These are phyloP conservation scores for Termitomyces sp. DNA, from an alignment of 768 basidiomycete genomes.

Conservation along the genomic window DNA sequence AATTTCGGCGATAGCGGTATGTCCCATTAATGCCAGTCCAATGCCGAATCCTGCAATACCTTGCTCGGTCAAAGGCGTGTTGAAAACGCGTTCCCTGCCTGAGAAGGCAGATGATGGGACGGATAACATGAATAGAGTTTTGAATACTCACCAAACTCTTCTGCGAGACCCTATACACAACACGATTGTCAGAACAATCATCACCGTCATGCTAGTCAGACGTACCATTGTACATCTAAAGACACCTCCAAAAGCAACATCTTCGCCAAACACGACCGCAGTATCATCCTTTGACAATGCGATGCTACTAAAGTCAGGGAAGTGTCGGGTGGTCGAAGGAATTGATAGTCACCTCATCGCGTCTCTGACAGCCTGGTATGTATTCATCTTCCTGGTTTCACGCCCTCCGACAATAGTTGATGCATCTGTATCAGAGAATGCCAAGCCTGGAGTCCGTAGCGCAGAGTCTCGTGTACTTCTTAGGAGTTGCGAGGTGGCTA, in stretches of 20 bases:
- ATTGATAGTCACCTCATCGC: constrained; percentile 61
- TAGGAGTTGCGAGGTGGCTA: constrained; percentile 64
- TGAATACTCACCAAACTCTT: constrained; percentile 73
- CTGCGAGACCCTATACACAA: constrained; percentile 66
- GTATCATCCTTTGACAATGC: constrained; percentile 81
- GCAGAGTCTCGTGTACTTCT: constrained; percentile 61
- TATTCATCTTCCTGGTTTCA: constrained; percentile 93
- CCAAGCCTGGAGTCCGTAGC: constrained; percentile 64
- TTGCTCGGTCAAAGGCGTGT: constrained; percentile 89
- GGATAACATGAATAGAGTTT: not conserved
- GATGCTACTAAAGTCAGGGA: constrained; percentile 41
- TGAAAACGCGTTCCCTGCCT: constrained; percentile 92
- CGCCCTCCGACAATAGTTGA: constrained; percentile 59
- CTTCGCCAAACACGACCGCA: constrained; percentile 87
- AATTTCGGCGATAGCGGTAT: constrained; percentile 92
- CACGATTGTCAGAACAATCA: not conserved
- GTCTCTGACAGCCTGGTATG: constrained; percentile 89
- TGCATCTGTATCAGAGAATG: constrained; percentile 62
- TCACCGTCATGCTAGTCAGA: not conserved
- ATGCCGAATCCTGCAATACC: constrained; percentile 95
- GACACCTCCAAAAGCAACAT: constrained; percentile 92
- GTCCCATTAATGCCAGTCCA: constrained; percentile 88
- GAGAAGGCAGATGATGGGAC: constrained; percentile 4
- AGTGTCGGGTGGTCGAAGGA: not conserved
- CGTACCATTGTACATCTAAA: constrained; percentile 89